phyloP scores from a whole-genome alignment of 148 eudicot species.

The Talinum fruticosum region DNA sequence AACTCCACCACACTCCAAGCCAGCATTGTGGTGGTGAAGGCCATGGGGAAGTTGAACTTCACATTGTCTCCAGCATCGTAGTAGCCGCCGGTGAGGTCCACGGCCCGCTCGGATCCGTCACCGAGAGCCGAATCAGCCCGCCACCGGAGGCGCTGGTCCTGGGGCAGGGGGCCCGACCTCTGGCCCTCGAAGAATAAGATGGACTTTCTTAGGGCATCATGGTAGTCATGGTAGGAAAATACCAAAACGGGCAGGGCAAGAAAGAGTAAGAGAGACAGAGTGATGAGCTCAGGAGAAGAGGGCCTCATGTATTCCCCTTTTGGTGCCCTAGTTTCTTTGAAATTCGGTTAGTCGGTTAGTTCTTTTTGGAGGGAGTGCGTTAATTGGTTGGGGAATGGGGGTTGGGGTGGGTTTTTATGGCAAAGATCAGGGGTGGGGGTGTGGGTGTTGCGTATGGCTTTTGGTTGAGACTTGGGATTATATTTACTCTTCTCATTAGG shows the following conservation, averaged over 20 bases:
- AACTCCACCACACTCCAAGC: conserved; percentile 94
- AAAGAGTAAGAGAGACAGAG: conserved; percentile 11
- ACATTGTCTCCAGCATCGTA: conserved; percentile 94
- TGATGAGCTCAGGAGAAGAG: background rate
- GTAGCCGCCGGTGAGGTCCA: conserved; percentile 76
- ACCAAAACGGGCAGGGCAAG: conserved; percentile 15
- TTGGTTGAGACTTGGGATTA: background rate
- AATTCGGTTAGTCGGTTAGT: background rate
- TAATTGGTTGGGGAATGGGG: conserved; percentile 19
- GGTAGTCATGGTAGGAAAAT: conserved; percentile 46
- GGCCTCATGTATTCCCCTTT: conserved; percentile 9
- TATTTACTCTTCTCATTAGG: background rate
- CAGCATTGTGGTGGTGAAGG: conserved; percentile 88
- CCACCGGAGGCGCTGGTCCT: conserved; percentile 63
- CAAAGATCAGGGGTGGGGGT: conserved; percentile 4
- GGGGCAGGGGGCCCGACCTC: conserved; percentile 68
- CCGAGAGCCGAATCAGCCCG: conserved; percentile 55
- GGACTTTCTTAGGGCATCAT: conserved; percentile 61
- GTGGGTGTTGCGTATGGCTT: conserved; percentile 25
- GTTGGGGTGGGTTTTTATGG: conserved; percentile 19
- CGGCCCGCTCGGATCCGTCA: conserved; percentile 49
- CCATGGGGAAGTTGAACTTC: conserved; percentile 95
- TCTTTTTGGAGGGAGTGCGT: conserved; percentile 18
- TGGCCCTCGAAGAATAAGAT: conserved; percentile 87
- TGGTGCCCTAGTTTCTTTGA: background rate